Evolutionary conservation across 441 rosid species (phyloP), one percentile per base, ranked within the genome.

Genomic region (Erodium texanum): DNA sequence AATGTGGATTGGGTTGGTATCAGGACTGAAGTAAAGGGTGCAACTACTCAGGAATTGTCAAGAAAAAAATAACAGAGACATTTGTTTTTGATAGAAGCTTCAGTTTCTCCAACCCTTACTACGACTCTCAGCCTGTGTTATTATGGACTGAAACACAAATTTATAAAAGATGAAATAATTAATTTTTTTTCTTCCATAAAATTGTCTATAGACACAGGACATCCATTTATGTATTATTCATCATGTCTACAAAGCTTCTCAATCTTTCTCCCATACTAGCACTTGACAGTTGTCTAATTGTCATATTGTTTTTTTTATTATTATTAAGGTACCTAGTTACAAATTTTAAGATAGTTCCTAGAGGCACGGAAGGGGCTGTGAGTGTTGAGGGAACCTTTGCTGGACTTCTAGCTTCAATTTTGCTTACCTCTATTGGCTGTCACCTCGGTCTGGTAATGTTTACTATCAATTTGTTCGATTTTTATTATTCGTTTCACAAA

Each of bases 341-440:
- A 34, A 84, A 83, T 18, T 83, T 93, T 62, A 87, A 88, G 83
- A 80, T 91, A 24, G 99, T 91, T 73, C 97, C 97, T 61, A 84
- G 93, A 78, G 99, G 97, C 75, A 89, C 97, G 0, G 97, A 93
- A 79, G 99, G 99, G 65, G 99, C 96, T 71, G 85, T 93, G 63
- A 91, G 97, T 78, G 75, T 81, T 71, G 98, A 93, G 81, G 98
- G 98, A 83, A 93, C 98, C 36, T 48, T 85, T 24, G 87, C 96
- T 73, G 98, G 98, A 73, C 76, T 93, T 69, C 64, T 93, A 29
- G 96, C 95, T 58, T 87, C 99, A 22, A 67, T 86, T 62, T 65
- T 78, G 73, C 93, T 93, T 76, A 95, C 99, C 68, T 75, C 71
- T 2, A 67, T 84, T 81, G 89, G 89, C 43, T 84, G 80, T 77